phyloP scores from a whole-genome alignment of 2,329 filamentous ascomycete genomes.

The Hymenoscyphus albidus region DNA sequence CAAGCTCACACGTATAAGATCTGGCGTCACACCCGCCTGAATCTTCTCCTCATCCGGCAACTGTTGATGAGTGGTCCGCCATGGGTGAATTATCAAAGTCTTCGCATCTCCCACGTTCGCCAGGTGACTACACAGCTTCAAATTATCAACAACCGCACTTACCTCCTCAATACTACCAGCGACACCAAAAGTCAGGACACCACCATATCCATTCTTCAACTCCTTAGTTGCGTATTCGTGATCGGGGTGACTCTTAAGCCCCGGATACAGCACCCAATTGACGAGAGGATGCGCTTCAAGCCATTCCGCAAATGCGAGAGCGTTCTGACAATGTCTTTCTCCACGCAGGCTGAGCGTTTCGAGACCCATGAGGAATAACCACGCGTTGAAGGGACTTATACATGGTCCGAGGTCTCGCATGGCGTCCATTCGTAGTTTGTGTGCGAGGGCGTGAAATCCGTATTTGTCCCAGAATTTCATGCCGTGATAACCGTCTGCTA shows the following conservation, averaged over 20 bases:
- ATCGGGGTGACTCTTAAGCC: slow-evolving; percentile 56
- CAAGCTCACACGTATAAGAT: slow-evolving; percentile 37
- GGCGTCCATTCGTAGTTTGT: slow-evolving; percentile 63
- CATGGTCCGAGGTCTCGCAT: slow-evolving; percentile 61
- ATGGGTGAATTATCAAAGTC: slow-evolving; percentile 64
- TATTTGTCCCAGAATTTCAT: slow-evolving; percentile 67
- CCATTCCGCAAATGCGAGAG: slow-evolving; percentile 59
- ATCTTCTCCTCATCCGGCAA: slow-evolving; percentile 57
- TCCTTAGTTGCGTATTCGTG: slow-evolving; percentile 64
- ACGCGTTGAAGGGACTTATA: slow-evolving; percentile 64
- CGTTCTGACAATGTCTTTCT: slow-evolving; percentile 62
- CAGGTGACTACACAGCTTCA: slow-evolving; percentile 66
- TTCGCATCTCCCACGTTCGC: slow-evolving; percentile 63
- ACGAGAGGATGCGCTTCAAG: slow-evolving; percentile 61
- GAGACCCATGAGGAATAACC: slow-evolving; percentile 62
- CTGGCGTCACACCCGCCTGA: slow-evolving; percentile 59
- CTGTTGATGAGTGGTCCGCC: slow-evolving; percentile 66
- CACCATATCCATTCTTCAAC: slow-evolving; percentile 60
- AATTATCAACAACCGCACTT: slow-evolving; percentile 63
- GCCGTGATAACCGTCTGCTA: slow-evolving; percentile 58
- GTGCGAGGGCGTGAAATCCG: slow-evolving; percentile 58
- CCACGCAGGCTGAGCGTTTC: slow-evolving; percentile 63
- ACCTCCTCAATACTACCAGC: slow-evolving; percentile 62
- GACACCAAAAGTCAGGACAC: slow-evolving; percentile 64
- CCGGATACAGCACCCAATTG: slow-evolving; percentile 66